Evolutionary conservation across 1,284 basidiomycete genomes (phyloP).

Genomic region (Apiotrichum sp.): DNA sequence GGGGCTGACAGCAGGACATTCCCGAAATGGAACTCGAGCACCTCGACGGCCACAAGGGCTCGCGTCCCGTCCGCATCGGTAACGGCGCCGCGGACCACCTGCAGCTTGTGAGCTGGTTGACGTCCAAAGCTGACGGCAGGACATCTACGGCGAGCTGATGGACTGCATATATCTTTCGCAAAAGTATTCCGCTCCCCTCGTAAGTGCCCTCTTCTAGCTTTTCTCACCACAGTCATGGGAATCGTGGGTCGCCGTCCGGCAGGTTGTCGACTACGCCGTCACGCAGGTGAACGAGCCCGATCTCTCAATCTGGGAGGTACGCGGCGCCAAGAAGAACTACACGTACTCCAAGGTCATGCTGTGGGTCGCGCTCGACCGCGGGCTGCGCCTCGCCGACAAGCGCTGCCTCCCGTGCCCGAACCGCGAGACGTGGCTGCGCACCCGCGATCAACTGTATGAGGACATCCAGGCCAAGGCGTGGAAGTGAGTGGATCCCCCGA

Average conservation of each 20-base stretch:
- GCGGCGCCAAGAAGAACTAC: slow-evolving; percentile 73
- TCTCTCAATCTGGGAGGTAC: slow-evolving; percentile 63
- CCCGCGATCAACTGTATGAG: slow-evolving; percentile 75
- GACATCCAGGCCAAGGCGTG: slow-evolving; percentile 58
- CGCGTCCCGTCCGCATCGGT: slow-evolving; percentile 60
- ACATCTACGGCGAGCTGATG: slow-evolving; percentile 84
- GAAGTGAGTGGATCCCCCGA: slow-evolving; percentile 39
- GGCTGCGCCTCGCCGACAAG: slow-evolving; percentile 82
- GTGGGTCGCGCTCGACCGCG: slow-evolving; percentile 88
- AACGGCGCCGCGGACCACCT: slow-evolving; percentile 85
- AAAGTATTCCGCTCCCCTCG: slow-evolving; percentile 57
- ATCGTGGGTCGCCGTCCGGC: slow-evolving; percentile 57
- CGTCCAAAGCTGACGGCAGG: slow-evolving; percentile 49
- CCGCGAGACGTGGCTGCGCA: slow-evolving; percentile 59
- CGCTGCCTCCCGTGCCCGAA: slow-evolving; percentile 55
- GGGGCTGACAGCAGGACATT: slow-evolving; percentile 50
- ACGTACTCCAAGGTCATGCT: slow-evolving; percentile 90
- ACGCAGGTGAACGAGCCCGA: slow-evolving; percentile 39
- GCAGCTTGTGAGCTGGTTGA: slow-evolving; percentile 58
- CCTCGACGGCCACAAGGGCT: slow-evolving; percentile 75
- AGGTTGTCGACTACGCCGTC: slow-evolving; percentile 48
- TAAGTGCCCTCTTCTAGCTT: slow-evolving; percentile 35
- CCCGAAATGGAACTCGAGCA: slow-evolving; percentile 76
- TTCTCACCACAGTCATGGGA: slow-evolving; percentile 53
- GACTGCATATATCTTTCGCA: slow-evolving; percentile 92